Base-by-base conservation (phyloP, 257 asterid genomes). In the Penstemon barbatus region DNA sequence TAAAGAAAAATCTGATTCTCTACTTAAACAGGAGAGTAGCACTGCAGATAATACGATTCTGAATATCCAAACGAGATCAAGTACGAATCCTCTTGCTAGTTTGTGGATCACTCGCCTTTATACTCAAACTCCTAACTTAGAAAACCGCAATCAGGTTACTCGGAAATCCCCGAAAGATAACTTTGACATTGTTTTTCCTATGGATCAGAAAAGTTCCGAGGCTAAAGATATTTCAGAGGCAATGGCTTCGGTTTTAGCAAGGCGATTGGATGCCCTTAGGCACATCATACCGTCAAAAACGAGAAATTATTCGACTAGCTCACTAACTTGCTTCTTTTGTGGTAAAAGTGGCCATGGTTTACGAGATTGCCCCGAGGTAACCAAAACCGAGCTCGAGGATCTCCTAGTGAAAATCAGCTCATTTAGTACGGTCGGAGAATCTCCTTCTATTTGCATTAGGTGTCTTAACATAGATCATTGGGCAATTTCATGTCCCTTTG, bases 31-130 rank as follows among this genome's bases (percentile, higher is more conserved):
- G 57, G 57, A 13, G 66, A 65, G 53, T 39, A 57, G 57, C 10
- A 54, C 38, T 41, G 49, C 67, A n/a, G 78, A 70, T 50, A 73
- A 66, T 50, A 57, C 36, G 38, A 68, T 41, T 57, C 63, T 56
- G 5, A 70, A 36, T 46, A 62, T 19, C 64, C 81, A 78, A 5
- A 70, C 60, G 52, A 72, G 73, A 8, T 13, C 41, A 15, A 19
- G 63, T 66, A 71, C 56, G 48, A 71, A 68, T 6, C 73, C 65
- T 37, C 69, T 25, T 55, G 68, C 85, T 54, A 86, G 95, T 70
- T 73, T 85, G 77, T 89, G 96, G 97, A 80, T 89, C 10, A 82
- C 89, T 69, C 88, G 95, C 48, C 72, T 84, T 61, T 78, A 82
- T 13, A 68, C 80, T 9, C 81, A 70, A 60, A 65, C 48, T 58